Evolutionary conservation across 257 asterid species (phyloP).

Genomic region (Solanum stenotomum): DNA sequence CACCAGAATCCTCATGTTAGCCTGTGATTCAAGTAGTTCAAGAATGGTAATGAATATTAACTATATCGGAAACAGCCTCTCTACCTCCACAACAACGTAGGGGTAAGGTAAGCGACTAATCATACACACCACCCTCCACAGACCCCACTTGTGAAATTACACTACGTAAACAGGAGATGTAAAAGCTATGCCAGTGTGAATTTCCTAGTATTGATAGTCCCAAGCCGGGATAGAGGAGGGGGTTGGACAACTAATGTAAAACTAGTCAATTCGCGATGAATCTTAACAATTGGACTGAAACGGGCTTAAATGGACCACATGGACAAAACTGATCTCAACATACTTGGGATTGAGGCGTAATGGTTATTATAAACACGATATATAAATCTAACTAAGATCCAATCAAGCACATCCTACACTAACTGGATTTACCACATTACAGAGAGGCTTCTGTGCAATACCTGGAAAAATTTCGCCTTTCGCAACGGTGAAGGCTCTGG

Average conservation of each 20-base stretch:
- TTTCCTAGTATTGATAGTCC: neutral
- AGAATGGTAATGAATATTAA: neutral
- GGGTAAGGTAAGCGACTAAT: neutral
- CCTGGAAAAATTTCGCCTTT: constrained; percentile 64
- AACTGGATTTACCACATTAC: neutral
- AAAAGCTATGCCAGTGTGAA: neutral
- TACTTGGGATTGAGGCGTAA: neutral
- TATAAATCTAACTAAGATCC: neutral
- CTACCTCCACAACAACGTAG: neutral
- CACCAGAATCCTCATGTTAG: constrained; percentile 49
- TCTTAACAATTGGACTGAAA: neutral
- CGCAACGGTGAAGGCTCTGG: constrained; percentile 81
- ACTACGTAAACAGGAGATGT: neutral
- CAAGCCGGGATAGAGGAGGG: neutral
- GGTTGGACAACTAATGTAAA: neutral
- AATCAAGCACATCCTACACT: neutral
- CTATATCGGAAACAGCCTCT: neutral
- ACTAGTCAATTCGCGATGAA: neutral
- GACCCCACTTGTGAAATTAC: neutral
- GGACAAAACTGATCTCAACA: neutral
- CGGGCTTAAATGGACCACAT: neutral
- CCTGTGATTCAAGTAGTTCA: constrained; percentile 9
- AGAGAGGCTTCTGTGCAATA: neutral
- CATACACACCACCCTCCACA: neutral
- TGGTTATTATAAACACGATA: neutral